phyloP scores from a whole-genome alignment of 208 protist species.

The Leishmania arabica region DNA sequence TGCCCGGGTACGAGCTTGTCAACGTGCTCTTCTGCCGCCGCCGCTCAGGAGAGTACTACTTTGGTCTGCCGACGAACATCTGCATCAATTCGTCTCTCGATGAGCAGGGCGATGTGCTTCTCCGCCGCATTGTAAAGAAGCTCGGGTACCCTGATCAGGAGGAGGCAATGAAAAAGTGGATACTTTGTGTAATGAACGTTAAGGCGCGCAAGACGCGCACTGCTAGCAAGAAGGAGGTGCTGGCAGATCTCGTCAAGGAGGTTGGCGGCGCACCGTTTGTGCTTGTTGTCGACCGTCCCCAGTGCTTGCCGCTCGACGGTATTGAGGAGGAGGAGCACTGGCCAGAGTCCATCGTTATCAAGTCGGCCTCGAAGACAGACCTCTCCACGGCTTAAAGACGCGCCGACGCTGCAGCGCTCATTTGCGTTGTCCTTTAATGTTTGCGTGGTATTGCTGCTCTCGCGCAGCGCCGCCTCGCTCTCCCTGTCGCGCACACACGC shows the following conservation, averaged over 20 bases:
- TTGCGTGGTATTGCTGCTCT: neutral
- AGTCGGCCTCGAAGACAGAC: constrained; percentile 44
- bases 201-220: constrained; percentile 42
- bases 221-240: constrained; percentile 41
- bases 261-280: constrained; percentile 43
- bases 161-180: constrained; percentile 44
- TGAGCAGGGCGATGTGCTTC: constrained; percentile 49
- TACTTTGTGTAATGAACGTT: constrained; percentile 42
- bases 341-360: constrained; percentile 61
- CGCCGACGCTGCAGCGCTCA: neutral
- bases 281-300: constrained; percentile 66
- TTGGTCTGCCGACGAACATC: constrained; percentile 76
- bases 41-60: constrained; percentile 56
- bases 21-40: constrained; percentile 74
- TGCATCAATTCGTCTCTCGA: constrained; percentile 30
- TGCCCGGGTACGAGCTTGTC: constrained; percentile 33
- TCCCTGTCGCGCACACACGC: neutral
- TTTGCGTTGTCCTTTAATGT: neutral
- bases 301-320: constrained; percentile 40
- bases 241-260: constrained; percentile 51
- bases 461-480: neutral
- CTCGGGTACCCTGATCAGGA: constrained; percentile 40
- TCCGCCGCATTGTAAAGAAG: constrained; percentile 58
- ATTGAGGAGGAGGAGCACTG: constrained; percentile 26
- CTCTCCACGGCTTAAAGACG: constrained; percentile 38